These are phyloP conservation scores for Trichocladium antarcticum DNA, from an alignment of 495 filamentous ascomycete genomes.

Conservation along the genomic window DNA sequence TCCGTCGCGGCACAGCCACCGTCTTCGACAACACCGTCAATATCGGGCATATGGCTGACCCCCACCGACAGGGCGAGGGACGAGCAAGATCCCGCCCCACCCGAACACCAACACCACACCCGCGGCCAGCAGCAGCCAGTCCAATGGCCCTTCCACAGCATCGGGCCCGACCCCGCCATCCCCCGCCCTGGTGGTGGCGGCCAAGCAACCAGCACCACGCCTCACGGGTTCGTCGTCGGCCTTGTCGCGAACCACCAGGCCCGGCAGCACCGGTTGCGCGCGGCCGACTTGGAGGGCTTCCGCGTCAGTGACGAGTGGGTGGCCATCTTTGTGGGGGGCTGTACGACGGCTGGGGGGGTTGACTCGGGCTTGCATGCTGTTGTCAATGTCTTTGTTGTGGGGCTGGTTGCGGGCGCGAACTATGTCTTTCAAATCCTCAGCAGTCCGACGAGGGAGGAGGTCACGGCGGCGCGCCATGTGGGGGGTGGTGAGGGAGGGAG, in stretches of 20 bases:
- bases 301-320: constrained; percentile 9
- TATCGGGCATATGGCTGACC: not conserved
- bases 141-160: constrained; percentile 30
- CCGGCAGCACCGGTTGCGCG: constrained; percentile 23
- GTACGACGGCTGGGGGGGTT: constrained; percentile 22
- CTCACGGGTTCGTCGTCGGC: constrained; percentile 25
- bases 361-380: constrained; percentile 29
- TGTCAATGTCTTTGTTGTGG: constrained; percentile 29
- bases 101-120: constrained; percentile 2
- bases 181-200: not conserved
- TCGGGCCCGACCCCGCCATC: constrained; percentile 15
- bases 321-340: constrained; percentile 29
- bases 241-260: constrained; percentile 10
- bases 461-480: constrained; percentile 38
- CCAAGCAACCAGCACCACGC: not conserved
- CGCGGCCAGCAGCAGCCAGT: constrained; percentile 14
- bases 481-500: constrained; percentile 33
- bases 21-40: not conserved
- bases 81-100: not conserved
- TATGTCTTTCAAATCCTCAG: constrained; percentile 42
- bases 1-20: constrained; percentile 2
- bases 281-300: constrained; percentile 28
- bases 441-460: constrained; percentile 42
- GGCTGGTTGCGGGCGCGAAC: constrained; percentile 34
- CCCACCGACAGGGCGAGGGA: constrained; percentile 6